A percentile compares a stretch with the other conserved stretches of the same genome.
Evolutionary conservation across 768 basidiomycete genomes (phyloP).

Genomic region (Boletus vinaceobasis): DNA sequence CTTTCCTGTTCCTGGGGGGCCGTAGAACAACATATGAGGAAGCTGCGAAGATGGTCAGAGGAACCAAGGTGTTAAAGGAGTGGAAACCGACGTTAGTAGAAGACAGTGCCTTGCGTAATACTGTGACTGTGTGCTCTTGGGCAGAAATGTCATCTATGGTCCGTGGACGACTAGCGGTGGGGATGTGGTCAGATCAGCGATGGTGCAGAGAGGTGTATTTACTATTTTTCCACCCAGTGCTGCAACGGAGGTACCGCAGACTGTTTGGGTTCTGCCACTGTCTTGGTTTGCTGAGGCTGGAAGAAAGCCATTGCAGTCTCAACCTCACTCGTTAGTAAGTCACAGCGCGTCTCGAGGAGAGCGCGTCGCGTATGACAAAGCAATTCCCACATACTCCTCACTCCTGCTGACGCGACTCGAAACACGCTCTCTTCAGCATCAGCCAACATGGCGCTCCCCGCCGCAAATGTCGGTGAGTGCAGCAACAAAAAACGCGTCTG

Average conservation of each 20-base stretch:
- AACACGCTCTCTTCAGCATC: conserved; percentile 9
- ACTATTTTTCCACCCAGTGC: conserved; percentile 99
- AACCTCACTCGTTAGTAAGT: background rate
- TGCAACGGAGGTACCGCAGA: conserved; percentile 57
- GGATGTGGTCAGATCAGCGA: conserved; percentile 2
- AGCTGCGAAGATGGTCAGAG: conserved; percentile 51
- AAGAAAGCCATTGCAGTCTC: conserved; percentile 63
- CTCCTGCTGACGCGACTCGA: conserved; percentile 17
- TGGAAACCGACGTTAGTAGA: conserved; percentile 76
- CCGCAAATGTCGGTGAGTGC: conserved; percentile 16
- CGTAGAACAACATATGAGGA: conserved; percentile 99
- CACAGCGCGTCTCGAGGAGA: background rate
- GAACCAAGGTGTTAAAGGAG: background rate
- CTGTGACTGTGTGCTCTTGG: conserved; percentile 93
- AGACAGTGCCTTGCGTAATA: conserved; percentile 84
- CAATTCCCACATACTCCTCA: conserved; percentile 29
- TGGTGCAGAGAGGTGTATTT: conserved; percentile 20
- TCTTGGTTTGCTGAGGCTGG: conserved; percentile 42
- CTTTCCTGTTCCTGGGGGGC: conserved; percentile 97
- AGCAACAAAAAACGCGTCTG: background rate
- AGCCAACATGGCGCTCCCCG: conserved; percentile 21
- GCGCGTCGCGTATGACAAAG: conserved; percentile 29
- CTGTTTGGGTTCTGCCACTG: conserved; percentile 41
- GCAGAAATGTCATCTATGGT: conserved; percentile 98
- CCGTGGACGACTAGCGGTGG: conserved; percentile 73